These are phyloP conservation scores for Chlorella variabilis DNA, from an alignment of 163 green algal genomes.

Conservation along the genomic window DNA sequence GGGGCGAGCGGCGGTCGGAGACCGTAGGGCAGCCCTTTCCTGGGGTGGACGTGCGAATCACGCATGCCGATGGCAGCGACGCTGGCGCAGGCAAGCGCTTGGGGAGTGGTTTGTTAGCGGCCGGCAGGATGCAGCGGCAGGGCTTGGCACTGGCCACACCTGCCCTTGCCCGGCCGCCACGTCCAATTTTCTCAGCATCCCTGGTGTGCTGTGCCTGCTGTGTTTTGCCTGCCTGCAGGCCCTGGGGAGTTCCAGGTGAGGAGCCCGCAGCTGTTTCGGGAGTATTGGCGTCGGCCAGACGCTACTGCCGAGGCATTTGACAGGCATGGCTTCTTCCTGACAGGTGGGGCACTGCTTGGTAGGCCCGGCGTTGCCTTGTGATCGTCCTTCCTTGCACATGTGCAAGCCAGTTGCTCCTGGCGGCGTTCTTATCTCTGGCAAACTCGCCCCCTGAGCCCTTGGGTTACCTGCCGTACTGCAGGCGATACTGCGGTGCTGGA, in stretches of 20 bases:
- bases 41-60: slow-evolving; percentile 75
- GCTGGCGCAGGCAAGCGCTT: neutral
- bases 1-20: slow-evolving; percentile 73
- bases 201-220: neutral
- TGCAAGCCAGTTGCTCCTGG: too few species aligned
- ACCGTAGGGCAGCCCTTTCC: slow-evolving; percentile 88
- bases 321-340: slow-evolving; percentile 88
- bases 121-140: neutral
- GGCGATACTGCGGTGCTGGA: slow-evolving; percentile 60
- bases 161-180: neutral
- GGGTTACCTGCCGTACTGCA: neutral
- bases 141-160: neutral
- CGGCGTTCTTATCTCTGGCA: neutral
- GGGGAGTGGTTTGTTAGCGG: too few species aligned
- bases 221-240: neutral
- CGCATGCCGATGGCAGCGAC: slow-evolving; percentile 23
- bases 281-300: slow-evolving; percentile 89
- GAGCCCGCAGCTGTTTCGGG: slow-evolving; percentile 75
- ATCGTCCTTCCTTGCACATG: too few species aligned
- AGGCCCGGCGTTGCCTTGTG: too few species aligned
- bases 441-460: neutral
- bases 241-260: slow-evolving; percentile 80
- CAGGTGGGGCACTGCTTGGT: slow-evolving; percentile 56
- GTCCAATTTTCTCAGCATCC: neutral
- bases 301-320: slow-evolving; percentile 88